Evolutionary conservation across 108 stramenopile genomes (phyloP), one percentile per base, ranked within the genome.

Genomic region (Cyclotella choctawhatcheeana): DNA sequence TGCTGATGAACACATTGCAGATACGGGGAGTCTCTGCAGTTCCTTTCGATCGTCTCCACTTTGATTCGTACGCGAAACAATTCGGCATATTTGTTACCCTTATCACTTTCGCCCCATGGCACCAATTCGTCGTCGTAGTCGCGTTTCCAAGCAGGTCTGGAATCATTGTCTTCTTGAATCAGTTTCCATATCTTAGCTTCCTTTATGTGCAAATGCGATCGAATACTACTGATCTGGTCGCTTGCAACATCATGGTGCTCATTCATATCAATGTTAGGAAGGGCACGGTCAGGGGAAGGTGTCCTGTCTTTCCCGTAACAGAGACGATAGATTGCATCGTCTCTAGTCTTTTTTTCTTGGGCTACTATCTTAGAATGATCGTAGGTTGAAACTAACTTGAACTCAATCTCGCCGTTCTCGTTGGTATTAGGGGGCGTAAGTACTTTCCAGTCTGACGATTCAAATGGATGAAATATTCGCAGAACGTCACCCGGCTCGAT

Each of bases 161-260:
- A 62, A 35, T 84, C 83, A 14, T 69, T 44, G 26, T 81, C 69
- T 31, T 63, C 55, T 13, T 54, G 74, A 35, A 81, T 64, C 37
- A 81, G 69, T 44, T 81, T 81, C 80, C 80, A 76, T 48, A 81
- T 71, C 35, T 63, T 70, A 44, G 64, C 69, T 6, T 66, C 54
- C 22, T 52, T 58, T 3, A 78, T 66, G 25, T 58, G 34, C 37
- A 78, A 31, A 18, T 69, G 63, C 18, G 77, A 71, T 3, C 69
- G 69, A 48, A 32, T 59, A 37, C 64, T 71, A 35, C 34, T 32
- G 5, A 54, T 26, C 34, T n/a, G 40, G 45, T 78, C 63, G 34
- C 68, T 77, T 24, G 76, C 68, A 58, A 77, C 69, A 50, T 77
- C 61, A 26, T 59, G 68, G 32, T 29, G n/a, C 34, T 69, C 75